Conservation (phyloP, 305 asterid species). For the Rubia occidens region DNA sequence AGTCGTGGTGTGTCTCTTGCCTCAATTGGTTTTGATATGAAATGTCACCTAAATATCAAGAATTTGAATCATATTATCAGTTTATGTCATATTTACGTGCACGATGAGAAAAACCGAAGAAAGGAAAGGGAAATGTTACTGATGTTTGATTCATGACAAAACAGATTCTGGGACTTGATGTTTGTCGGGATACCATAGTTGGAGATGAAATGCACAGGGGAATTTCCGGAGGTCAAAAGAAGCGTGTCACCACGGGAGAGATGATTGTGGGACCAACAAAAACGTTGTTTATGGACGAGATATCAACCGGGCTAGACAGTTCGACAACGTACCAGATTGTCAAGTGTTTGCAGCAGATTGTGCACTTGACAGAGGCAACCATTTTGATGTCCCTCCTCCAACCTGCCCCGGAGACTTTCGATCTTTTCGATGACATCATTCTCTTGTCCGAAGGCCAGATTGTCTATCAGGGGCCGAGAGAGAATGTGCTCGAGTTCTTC, state of each 20-base stretch:
- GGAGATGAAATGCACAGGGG: slow-evolving; percentile 89
- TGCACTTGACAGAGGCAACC: slow-evolving; percentile 45
- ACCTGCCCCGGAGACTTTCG: slow-evolving; percentile 55
- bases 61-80: too few relatives aligned
- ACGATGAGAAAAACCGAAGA: too few relatives aligned
- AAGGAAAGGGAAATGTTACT: background rate
- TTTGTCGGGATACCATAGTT: slow-evolving; percentile 73
- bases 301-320: slow-evolving; percentile 58
- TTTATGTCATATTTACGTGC: background rate
- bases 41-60: too few relatives aligned
- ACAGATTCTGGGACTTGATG: slow-evolving; percentile 85
- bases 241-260: slow-evolving; percentile 84
- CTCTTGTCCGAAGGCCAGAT: slow-evolving; percentile 48
- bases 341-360: slow-evolving; percentile 47
- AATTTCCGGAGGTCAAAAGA: slow-evolving; percentile 93
- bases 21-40: too few relatives aligned
- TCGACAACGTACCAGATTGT: slow-evolving; percentile 57
- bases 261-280: slow-evolving; percentile 56
- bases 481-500: slow-evolving; percentile 42
- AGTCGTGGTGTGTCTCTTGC: too few relatives aligned
- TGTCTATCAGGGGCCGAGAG: slow-evolving; percentile 56
- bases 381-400: slow-evolving; percentile 51
- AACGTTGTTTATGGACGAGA: slow-evolving; percentile 56
- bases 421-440: slow-evolving; percentile 50
- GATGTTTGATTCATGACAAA: slow-evolving; percentile 1